Evolutionary conservation across 2,329 filamentous ascomycete genomes (phyloP).

Genomic region (Scedosporium apiospermum): DNA sequence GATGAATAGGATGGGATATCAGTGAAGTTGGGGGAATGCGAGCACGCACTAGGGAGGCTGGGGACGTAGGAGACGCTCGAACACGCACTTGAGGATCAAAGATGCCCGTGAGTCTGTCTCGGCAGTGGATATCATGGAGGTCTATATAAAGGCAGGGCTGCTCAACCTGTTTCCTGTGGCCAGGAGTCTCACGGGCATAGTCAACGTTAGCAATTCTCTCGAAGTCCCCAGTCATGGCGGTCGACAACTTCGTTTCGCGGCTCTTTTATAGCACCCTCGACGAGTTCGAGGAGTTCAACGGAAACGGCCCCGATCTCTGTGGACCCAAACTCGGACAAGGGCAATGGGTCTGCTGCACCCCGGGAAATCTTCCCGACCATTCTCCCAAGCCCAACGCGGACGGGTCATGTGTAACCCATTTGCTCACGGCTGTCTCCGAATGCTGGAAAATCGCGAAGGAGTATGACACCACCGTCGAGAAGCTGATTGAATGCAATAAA

Average conservation of each 20-base stretch:
- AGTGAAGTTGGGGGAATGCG: neutral
- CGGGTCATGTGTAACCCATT: constrained; percentile 27
- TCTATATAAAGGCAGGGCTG: no score
- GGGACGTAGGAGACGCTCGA: neutral
- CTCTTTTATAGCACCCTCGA: constrained; percentile 2
- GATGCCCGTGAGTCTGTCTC: no score
- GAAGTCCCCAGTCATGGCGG: neutral
- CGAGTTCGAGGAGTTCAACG: constrained; percentile 30
- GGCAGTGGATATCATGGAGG: no score
- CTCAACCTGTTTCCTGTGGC: no score
- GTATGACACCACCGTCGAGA: constrained; percentile 22
- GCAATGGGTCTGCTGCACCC: constrained; percentile 27
- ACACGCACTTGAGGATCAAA: neutral
- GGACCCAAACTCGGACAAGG: constrained; percentile 13
- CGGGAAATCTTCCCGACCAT: constrained; percentile 13
- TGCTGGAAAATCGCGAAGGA: constrained; percentile 23
- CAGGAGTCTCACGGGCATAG: no score
- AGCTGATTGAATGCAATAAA: constrained; percentile 26
- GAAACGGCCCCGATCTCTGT: constrained; percentile 15
- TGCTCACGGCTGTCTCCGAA: constrained; percentile 21
- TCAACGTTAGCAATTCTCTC: no score
- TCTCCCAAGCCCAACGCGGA: constrained; percentile 12
- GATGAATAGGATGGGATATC: neutral
- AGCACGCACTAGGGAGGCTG: no score
- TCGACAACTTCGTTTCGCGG: neutral